phyloP scores from a whole-genome alignment of 805 yeast genomes.

The Hanseniaspora pseudoguilliermondii region DNA sequence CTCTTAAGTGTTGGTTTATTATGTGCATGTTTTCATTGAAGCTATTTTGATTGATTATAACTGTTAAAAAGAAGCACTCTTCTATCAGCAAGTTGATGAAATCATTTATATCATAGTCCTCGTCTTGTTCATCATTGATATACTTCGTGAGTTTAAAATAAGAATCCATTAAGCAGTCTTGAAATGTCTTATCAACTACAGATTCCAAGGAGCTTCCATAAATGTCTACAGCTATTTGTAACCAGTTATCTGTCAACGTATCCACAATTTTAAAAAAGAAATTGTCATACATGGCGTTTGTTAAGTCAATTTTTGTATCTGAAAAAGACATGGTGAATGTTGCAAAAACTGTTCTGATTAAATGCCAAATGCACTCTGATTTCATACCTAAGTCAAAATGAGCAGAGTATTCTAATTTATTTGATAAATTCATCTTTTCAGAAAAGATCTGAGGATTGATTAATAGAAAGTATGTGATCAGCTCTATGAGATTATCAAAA shows the following conservation, averaged over 20 bases:
- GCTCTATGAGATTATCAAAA: neutral
- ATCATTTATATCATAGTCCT: neutral
- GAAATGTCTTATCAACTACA: neutral
- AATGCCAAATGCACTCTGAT: constrained; percentile 8
- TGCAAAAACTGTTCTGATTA: neutral
- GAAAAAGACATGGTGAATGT: neutral
- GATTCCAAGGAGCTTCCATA: constrained; percentile 8
- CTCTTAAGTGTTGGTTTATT: constrained; percentile 6
- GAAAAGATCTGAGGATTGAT: constrained; percentile 3
- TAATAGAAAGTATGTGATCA: constrained; percentile 4
- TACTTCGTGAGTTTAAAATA: neutral
- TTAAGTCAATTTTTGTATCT: neutral
- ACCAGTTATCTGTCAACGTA: constrained; percentile 6
- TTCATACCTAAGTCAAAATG: neutral
- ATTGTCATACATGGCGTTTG: neutral
- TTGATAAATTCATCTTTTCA: neutral
- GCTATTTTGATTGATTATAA: neutral
- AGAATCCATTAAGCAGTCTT: neutral
- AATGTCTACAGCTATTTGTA: constrained; percentile 10
- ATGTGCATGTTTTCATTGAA: neutral
- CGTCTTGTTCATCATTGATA: neutral
- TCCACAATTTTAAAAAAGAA: neutral
- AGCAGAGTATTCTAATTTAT: neutral
- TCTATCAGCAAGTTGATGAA: neutral
- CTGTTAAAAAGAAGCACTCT: neutral